A percentile compares a stretch with the other conserved stretches of the same genome.
phyloP scores from a whole-genome alignment of 148 eudicot genomes.

The Chenopodium suecicum region DNA sequence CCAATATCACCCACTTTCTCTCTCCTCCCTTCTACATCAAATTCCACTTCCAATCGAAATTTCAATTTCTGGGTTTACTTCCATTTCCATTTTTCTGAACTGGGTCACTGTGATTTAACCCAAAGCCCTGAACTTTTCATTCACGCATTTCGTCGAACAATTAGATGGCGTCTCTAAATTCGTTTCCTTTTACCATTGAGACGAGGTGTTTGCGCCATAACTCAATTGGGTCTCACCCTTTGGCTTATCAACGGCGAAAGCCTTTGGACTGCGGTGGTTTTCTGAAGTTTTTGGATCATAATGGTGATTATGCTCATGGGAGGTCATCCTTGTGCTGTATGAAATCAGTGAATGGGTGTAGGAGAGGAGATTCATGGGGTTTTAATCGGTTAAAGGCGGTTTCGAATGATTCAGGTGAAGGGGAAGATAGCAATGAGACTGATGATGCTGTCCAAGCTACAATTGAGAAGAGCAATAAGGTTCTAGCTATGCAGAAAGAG shows the following conservation, averaged over 20 bases:
- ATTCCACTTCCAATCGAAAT: slow-evolving; percentile 1
- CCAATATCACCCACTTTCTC: not conserved
- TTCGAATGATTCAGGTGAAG: slow-evolving; percentile 35
- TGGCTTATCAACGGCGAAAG: slow-evolving; percentile 31
- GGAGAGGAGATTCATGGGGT: slow-evolving; percentile 27
- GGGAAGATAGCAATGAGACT: slow-evolving; percentile 33
- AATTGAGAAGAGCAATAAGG: slow-evolving; percentile 80
- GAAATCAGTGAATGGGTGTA: slow-evolving; percentile 31
- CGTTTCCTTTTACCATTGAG: slow-evolving; percentile 43
- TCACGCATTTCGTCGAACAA: slow-evolving; percentile 52
- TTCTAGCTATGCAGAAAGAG: slow-evolving; percentile 63
- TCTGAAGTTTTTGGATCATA: slow-evolving; percentile 25
- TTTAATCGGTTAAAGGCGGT: slow-evolving; percentile 39
- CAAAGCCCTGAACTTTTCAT: slow-evolving; percentile 15
- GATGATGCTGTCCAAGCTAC: slow-evolving; percentile 76
- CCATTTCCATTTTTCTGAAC: not conserved
- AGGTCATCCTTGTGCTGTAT: slow-evolving; percentile 29
- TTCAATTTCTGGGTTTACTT: slow-evolving; percentile 18
- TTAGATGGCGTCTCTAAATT: slow-evolving; percentile 59
- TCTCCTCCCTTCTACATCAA: slow-evolving; percentile 1
- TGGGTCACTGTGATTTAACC: slow-evolving; percentile 2
- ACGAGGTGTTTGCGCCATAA: slow-evolving; percentile 37
- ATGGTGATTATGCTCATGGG: slow-evolving; percentile 18
- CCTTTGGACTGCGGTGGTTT: slow-evolving; percentile 33
- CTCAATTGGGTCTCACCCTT: slow-evolving; percentile 31